Percentiles rank a stretch among this genome's conserved stretches.
Evolutionary conservation across 768 basidiomycete species (phyloP).

Genomic region (Pulveroboletus sp.): DNA sequence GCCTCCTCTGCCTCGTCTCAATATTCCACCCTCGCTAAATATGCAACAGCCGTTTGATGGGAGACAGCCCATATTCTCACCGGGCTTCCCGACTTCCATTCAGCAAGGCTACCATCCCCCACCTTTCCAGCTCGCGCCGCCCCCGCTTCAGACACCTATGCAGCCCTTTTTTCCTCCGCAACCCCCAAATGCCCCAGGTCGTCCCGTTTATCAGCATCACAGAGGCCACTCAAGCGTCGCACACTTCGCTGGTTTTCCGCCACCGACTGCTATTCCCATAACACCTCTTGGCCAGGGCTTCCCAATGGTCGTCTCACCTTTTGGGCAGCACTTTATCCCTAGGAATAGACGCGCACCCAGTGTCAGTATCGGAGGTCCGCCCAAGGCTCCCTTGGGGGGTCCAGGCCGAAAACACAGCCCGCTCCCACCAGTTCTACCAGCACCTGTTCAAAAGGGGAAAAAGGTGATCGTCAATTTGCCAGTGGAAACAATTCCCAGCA

Average conservation of each 20-base stretch:
- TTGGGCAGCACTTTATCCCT: slow-evolving; percentile 49
- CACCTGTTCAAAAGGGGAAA: slow-evolving; percentile 49
- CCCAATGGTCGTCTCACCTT: slow-evolving; percentile 45
- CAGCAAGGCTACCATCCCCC: slow-evolving; percentile 56
- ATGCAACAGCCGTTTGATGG: slow-evolving; percentile 53
- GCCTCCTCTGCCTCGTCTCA: slow-evolving; percentile 52
- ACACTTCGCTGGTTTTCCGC: slow-evolving; percentile 58
- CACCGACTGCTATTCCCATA: slow-evolving; percentile 50
- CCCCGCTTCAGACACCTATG: slow-evolving; percentile 65
- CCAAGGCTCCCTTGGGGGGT: slow-evolving; percentile 79
- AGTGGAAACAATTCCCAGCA: slow-evolving; percentile 48
- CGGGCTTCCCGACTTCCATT: slow-evolving; percentile 55
- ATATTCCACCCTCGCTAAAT: slow-evolving; percentile 49
- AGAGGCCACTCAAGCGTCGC: slow-evolving; percentile 55
- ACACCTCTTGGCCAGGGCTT: slow-evolving; percentile 60
- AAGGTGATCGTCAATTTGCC: slow-evolving; percentile 70
- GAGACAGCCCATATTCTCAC: slow-evolving; percentile 54
- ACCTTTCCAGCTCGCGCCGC: slow-evolving; percentile 39
- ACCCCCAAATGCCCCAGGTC: slow-evolving; percentile 46
- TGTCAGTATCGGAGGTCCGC: slow-evolving; percentile 79
- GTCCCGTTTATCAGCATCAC: slow-evolving; percentile 49
- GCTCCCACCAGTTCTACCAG: slow-evolving; percentile 36
- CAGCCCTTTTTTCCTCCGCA: slow-evolving; percentile 59
- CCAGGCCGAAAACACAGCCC: slow-evolving; percentile 75
- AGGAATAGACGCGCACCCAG: slow-evolving; percentile 62